A percentile compares a stretch with the other conserved stretches of the same genome.
phyloP scores from a whole-genome alignment of 2,329 filamentous ascomycete genomes.

The Fusarium sp. region DNA sequence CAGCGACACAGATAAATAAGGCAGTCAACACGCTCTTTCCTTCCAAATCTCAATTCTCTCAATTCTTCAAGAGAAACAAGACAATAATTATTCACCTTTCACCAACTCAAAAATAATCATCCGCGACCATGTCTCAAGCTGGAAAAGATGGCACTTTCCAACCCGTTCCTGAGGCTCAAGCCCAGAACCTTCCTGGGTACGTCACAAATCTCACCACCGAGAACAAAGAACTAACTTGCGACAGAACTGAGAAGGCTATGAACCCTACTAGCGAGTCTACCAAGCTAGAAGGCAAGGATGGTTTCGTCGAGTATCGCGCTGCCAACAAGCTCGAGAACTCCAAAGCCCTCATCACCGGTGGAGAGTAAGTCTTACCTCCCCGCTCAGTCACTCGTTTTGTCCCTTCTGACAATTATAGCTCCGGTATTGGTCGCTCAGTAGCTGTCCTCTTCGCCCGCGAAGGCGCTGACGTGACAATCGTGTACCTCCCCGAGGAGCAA shows the following conservation, averaged over 20 bases:
- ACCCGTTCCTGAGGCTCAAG: constrained; percentile 51
- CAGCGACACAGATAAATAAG: neutral
- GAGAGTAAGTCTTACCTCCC: constrained; percentile 58
- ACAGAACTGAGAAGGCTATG: constrained; percentile 54
- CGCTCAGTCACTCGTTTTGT: fast-evolving
- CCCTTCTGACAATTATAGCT: constrained; percentile 49
- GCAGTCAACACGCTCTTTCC: neutral
- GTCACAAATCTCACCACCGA: neutral
- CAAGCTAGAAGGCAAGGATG: constrained; percentile 54
- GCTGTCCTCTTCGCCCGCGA: constrained; percentile 69
- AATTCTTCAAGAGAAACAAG: neutral
- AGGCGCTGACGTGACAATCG: constrained; percentile 67
- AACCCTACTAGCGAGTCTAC: constrained; percentile 56
- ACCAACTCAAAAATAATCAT: neutral
- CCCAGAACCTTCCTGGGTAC: constrained; percentile 55
- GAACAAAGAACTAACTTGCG: fast-evolving
- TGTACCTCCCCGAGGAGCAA: constrained; percentile 67
- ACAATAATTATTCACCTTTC: neutral
- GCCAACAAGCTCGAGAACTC: constrained; percentile 62
- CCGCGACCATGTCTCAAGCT: constrained; percentile 34
- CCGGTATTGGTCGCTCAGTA: constrained; percentile 66
- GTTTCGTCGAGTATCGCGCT: constrained; percentile 55
- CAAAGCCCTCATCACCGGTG: constrained; percentile 67
- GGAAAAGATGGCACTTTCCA: constrained; percentile 50
- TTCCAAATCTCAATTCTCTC: neutral